Conservation (phyloP, 164 flowering plant species). For the Pachysandra terminalis region DNA sequence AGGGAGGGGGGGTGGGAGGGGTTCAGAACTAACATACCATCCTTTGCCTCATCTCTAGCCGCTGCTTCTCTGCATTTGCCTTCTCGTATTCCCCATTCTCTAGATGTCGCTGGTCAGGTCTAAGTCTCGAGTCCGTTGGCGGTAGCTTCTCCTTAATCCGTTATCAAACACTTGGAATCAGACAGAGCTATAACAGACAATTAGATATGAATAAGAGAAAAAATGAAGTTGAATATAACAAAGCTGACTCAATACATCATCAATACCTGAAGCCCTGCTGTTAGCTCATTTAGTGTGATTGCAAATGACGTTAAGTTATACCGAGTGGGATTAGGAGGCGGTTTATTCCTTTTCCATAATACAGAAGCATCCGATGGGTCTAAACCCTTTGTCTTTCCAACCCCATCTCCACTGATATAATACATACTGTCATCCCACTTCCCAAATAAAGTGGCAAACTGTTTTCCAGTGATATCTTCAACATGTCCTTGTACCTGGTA, state of each 20-base stretch:
- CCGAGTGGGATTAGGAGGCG: slow-evolving; percentile 65
- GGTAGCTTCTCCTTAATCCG: slow-evolving; percentile 93
- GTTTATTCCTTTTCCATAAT: slow-evolving; percentile 67
- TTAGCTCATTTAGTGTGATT: slow-evolving; percentile 79
- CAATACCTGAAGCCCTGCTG: slow-evolving; percentile 79
- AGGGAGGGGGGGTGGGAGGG: too few relatives aligned
- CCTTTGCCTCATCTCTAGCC: slow-evolving; percentile 83
- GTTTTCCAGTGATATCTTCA: slow-evolving; percentile 62
- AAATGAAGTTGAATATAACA: slow-evolving; percentile 15
- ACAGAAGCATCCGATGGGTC: slow-evolving; percentile 41
- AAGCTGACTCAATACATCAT: slow-evolving; percentile 20
- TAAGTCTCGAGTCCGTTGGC: slow-evolving; percentile 89
- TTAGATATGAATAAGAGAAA: slow-evolving; percentile 31
- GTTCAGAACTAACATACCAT: slow-evolving; percentile 66
- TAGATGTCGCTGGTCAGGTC: slow-evolving; percentile 92
- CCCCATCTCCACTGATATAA: slow-evolving; percentile 47
- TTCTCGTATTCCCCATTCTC: slow-evolving; percentile 93
- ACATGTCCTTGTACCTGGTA: slow-evolving; percentile 77
- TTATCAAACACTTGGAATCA: slow-evolving; percentile 58
- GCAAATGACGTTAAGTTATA: slow-evolving; percentile 91
- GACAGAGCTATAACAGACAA: slow-evolving; percentile 43
- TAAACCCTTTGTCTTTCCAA: slow-evolving; percentile 39
- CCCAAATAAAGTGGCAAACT: slow-evolving; percentile 66
- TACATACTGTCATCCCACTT: slow-evolving; percentile 92
- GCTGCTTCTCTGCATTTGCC: slow-evolving; percentile 82